Evolutionary conservation across 164 flowering plant species (phyloP), one percentile per base, ranked within the genome.

Genomic region (Platanus orientalis): DNA sequence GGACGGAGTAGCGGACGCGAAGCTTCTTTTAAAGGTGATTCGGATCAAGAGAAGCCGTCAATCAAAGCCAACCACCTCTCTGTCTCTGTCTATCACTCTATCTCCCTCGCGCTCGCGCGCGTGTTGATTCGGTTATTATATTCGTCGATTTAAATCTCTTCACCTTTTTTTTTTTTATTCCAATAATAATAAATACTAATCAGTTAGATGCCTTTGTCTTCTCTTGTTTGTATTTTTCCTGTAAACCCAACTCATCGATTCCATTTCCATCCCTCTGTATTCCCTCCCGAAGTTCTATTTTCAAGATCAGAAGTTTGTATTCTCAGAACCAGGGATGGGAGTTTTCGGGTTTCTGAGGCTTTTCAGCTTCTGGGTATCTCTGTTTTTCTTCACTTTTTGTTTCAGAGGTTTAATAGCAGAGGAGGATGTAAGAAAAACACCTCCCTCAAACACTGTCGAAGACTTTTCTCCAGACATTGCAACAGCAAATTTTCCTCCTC

Each of bases 181-280:
- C 27, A 29, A 29, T 32, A 40, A 23, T 2, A 27, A 45, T 20
- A 60, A n/a, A 17, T 21, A 62, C 32, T 20, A 62, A 25, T 23
- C 67, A 25, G 55, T 45, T 61, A 61, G 61, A 65, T 66, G 70
- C 57, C 67, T 65, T 61, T 69, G 73, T 69, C 73, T 54, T 66
- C 24, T 62, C 29, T 54, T 24, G 23, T 61, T 54, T 68, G 72
- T 68, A 28, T 52, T 47, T 61, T 63, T 21, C 50, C 58, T 55
- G 23, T 20, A 61, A 42, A 23, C 62, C 57, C 52, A 54, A n/a
- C 49, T 32, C 62, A 42, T 45, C 13, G 7, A 54, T 20, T 24
- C 61, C 44, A n/a, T n/a, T n/a, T n/a, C n/a, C n/a, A n/a, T n/a
- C 30, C 54, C 44, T 32, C 51, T 21, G 26, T 57, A 34, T 57